Percentiles rank a stretch among this genome's conserved stretches.
phyloP scores from a whole-genome alignment of 257 asterid species.

The Leonotis leonurus region DNA sequence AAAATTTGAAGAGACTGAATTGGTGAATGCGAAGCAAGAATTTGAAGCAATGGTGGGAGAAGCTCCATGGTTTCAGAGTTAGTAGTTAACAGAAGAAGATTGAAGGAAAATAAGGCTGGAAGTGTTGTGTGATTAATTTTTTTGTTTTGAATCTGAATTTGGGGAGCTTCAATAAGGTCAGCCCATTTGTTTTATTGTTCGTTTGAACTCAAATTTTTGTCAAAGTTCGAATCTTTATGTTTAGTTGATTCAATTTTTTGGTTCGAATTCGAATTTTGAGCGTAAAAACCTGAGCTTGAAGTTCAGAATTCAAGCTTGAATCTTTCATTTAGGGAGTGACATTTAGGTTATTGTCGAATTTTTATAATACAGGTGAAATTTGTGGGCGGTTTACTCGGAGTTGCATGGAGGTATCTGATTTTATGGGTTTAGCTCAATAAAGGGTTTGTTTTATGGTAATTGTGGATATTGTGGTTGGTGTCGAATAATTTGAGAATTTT shows the following conservation, averaged over 20 bases:
- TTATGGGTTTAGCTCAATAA: slow-evolving; percentile 23
- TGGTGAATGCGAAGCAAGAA: slow-evolving; percentile 36
- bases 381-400: slow-evolving; percentile 32
- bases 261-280: slow-evolving; percentile 30
- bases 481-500: slow-evolving; percentile 16
- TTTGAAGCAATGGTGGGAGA: slow-evolving; percentile 34
- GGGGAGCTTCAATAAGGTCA: slow-evolving; percentile 42
- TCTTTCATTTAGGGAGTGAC: slow-evolving; percentile 30
- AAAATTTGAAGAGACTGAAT: slow-evolving; percentile 18
- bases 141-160: slow-evolving; percentile 28
- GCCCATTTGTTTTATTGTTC: slow-evolving; percentile 30
- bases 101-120: slow-evolving; percentile 21
- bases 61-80: slow-evolving; percentile 31
- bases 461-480: slow-evolving; percentile 12
- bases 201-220: slow-evolving; percentile 25
- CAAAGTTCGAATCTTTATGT: slow-evolving; percentile 28
- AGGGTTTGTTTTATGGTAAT: slow-evolving; percentile 18
- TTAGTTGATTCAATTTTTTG: slow-evolving; percentile 25
- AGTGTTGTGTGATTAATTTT: slow-evolving; percentile 25
- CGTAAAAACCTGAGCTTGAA: slow-evolving; percentile 36
- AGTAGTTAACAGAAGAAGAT: slow-evolving; percentile 22
- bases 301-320: slow-evolving; percentile 42
- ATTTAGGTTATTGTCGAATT: slow-evolving; percentile 35
- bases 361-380: slow-evolving; percentile 21
- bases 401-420: slow-evolving; percentile 32